Evolutionary conservation across 2,329 filamentous ascomycete species (phyloP).

Genomic region (Colletotrichum sp.): DNA sequence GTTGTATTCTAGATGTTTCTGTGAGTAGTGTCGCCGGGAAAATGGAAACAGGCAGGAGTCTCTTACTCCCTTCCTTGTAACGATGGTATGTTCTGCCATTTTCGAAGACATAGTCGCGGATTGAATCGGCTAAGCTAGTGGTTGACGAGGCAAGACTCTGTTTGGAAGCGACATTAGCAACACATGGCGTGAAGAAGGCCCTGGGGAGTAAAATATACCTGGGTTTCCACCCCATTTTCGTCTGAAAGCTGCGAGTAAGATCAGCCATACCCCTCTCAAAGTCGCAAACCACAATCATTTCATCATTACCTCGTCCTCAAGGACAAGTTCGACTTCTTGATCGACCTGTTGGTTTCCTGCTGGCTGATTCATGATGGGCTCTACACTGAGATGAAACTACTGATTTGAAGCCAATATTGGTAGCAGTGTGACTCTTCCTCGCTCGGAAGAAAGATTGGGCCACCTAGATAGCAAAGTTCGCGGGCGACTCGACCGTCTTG

Average conservation of each 20-base stretch:
- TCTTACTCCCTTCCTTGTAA: background rate
- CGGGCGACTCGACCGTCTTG: background rate
- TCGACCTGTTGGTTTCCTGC: background rate
- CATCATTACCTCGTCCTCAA: background rate
- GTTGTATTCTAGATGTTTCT: background rate
- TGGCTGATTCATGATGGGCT: background rate
- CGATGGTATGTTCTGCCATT: background rate
- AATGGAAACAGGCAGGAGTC: background rate
- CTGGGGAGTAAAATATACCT: background rate
- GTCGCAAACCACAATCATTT: background rate
- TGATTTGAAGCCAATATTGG: background rate
- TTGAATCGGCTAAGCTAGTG: background rate
- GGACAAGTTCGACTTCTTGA: background rate
- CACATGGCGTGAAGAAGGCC: background rate
- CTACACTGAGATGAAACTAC: rapidly evolving
- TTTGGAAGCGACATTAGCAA: background rate
- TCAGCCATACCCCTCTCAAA: background rate
- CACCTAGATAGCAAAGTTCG: background rate
- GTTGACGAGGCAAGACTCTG: background rate
- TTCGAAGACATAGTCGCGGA: background rate
- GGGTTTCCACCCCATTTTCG: background rate
- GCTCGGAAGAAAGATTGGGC: background rate
- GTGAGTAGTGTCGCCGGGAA: background rate
- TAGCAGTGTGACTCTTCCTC: background rate
- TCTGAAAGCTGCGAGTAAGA: background rate